Percentiles rank a stretch among this genome's conserved stretches.
These are phyloP conservation scores for Quercus agrifolia DNA, from an alignment of 306 rosid species.

Conservation along the genomic window DNA sequence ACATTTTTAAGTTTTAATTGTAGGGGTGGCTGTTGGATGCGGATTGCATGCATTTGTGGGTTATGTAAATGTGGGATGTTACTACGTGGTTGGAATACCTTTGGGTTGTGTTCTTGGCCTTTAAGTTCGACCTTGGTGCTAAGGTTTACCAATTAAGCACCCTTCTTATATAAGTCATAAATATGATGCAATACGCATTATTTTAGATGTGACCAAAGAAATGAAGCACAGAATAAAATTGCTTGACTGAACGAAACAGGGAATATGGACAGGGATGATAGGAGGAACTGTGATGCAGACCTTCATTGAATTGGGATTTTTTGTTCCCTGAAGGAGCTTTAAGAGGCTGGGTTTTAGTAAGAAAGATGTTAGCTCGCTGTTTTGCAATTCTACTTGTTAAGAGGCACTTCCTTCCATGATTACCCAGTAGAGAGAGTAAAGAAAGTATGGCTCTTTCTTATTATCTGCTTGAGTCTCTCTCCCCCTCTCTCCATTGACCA, in stretches of 20 bases:
- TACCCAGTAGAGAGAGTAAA: no score
- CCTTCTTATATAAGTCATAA: not conserved
- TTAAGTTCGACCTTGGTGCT: slow-evolving; percentile 56
- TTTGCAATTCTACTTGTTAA: no score
- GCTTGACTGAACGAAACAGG: slow-evolving; percentile 5
- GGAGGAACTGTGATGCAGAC: slow-evolving; percentile 72
- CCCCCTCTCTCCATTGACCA: no score
- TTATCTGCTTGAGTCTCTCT: no score
- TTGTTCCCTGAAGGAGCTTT: no score
- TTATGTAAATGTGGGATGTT: slow-evolving; percentile 66
- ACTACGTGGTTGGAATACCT: slow-evolving; percentile 59
- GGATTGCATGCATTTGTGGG: slow-evolving; percentile 83
- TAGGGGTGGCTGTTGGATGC: slow-evolving; percentile 89
- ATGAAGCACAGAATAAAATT: not conserved
- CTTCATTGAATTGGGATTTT: slow-evolving; percentile 9
- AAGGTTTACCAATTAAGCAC: slow-evolving; percentile 31
- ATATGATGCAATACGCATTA: not conserved
- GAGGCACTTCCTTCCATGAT: no score
- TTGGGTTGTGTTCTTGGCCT: slow-evolving; percentile 57
- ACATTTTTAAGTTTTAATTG: not conserved
- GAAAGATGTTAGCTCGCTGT: no score
- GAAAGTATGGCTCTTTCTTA: no score
- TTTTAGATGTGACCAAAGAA: no score
- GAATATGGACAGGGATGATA: slow-evolving; percentile 87
- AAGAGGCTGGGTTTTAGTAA: no score